A percentile compares a stretch with the other conserved stretches of the same genome.
These are phyloP conservation scores for Blastocladiella emersonii DNA, from an alignment of 371 early-diverging fungal genomes.

Conservation along the genomic window DNA sequence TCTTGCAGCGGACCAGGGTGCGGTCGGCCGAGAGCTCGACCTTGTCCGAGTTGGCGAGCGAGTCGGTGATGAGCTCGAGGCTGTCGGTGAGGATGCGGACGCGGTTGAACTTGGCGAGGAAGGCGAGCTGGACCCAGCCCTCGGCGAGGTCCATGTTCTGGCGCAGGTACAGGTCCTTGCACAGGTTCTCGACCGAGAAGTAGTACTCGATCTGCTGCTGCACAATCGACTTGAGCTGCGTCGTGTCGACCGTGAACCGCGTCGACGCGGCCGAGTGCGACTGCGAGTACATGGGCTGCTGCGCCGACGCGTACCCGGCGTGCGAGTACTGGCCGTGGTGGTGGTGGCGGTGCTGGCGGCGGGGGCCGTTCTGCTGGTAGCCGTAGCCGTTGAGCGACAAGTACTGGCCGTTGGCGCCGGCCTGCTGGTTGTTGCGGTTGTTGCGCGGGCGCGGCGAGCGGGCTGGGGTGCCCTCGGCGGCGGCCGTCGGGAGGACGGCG, in stretches of 20 bases:
- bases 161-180: conserved; percentile 84
- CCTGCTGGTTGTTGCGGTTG: no score
- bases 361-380: background rate
- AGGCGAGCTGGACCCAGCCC: conserved; percentile 43
- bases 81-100: conserved; percentile 57
- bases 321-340: background rate
- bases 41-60: conserved; percentile 35
- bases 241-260: background rate
- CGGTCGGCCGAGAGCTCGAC: conserved; percentile 38
- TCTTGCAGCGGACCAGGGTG: conserved; percentile 46
- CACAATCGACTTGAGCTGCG: background rate
- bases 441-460: background rate
- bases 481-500: background rate
- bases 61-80: conserved; percentile 38
- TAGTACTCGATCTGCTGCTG: conserved; percentile 48
- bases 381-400: no score
- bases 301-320: background rate
- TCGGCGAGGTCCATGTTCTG: conserved; percentile 73
- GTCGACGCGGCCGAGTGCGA: background rate
- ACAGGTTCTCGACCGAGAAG: conserved; percentile 87
- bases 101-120: conserved; percentile 75
- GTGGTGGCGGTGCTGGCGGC: background rate
- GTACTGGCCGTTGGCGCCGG: no score
- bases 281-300: background rate
- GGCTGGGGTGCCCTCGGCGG: background rate